Percentiles rank a stretch among this genome's conserved stretches.
Evolutionary conservation across 176 grass and related monocot genomes (phyloP).

Genomic region (Paspalum notatum): DNA sequence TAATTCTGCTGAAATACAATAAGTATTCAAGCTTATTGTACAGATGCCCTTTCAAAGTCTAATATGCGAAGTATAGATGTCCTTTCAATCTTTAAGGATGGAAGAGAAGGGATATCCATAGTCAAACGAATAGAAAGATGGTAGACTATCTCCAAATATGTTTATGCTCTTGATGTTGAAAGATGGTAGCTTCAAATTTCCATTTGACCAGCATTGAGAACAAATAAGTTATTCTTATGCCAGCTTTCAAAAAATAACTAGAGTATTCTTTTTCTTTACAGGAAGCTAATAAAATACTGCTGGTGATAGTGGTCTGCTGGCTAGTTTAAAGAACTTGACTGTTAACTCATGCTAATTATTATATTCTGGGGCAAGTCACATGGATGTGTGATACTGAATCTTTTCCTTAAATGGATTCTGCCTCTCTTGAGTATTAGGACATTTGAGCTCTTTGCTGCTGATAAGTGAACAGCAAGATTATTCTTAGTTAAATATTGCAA

Average conservation of each 20-base stretch:
- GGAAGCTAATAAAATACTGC: not conserved
- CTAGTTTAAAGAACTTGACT: conserved; percentile 1
- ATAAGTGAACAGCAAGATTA: not conserved
- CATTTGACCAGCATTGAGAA: not conserved
- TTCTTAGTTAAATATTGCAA: conserved; percentile 19
- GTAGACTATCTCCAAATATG: conserved; percentile 3
- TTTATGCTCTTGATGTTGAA: not conserved
- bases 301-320: not conserved
- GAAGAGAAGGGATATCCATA: not conserved
- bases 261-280: not conserved
- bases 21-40: conserved; percentile 30
- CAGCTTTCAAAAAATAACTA: not conserved
- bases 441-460: not conserved
- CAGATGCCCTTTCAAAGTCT: not conserved
- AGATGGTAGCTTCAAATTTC: conserved; percentile 21
- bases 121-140: conserved; percentile 25
- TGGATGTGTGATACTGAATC: conserved; percentile 1
- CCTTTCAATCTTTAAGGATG: not conserved
- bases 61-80: conserved; percentile 17
- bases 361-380: not conserved
- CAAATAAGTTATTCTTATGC: conserved; percentile 17
- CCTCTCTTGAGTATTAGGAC: conserved; percentile 10
- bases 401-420: conserved; percentile 10
- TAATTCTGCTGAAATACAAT: not conserved
- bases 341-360: conserved; percentile 20